Evolutionary conservation across 1,284 basidiomycete genomes (phyloP), one percentile per base, ranked within the genome.

Genomic region (Xerocomus cyaneibrunnescens): DNA sequence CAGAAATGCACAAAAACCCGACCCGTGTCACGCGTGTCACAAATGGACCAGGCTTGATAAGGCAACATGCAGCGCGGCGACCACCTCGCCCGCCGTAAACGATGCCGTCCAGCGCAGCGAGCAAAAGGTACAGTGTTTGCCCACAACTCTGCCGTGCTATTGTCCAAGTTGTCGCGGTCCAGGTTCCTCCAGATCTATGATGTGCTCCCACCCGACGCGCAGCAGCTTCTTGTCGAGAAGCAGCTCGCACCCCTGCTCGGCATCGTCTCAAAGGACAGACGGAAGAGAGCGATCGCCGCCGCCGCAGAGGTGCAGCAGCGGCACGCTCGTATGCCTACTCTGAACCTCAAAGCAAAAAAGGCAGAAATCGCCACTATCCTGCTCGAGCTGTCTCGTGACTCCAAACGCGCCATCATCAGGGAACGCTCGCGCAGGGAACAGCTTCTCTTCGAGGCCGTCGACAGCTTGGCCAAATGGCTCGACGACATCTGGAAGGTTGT

Each of bases 401-500:
- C 75, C 0, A 84, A 84, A 56, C 68, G 74, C 4, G 69, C 77
- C 0, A 70, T 80, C 54, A 68, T 81, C 56, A 75, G 72, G 41
- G 81, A 82, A 45, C 72, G 75, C 25, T 80, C 78, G 3, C 72
- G 72, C 51, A 71, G 74, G 27, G 75, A 78, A 13, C 81, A 83
- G 54, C 69, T 87, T 1, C 59, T 84, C 7, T 58, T 68, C 22
- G 83, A 86, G 62, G 74, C 77, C 12, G 66, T 84, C 12, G 74
- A 80, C 41, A 80, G 72, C 57, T 59, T 86, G n/a, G 68, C 74
- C 0, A 60, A 60, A 25, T 87, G 84, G 84, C 61, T 86, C 42
- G 77, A 73, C 59, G 76, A 80, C 54, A 77, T 87, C 38, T 87
- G 84, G 84, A 73, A 62, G 44, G 70, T 76, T 28, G 77, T 78